These are phyloP conservation scores for Fusarium torreyae DNA, from an alignment of 2,329 filamentous ascomycete genomes.

Conservation along the genomic window DNA sequence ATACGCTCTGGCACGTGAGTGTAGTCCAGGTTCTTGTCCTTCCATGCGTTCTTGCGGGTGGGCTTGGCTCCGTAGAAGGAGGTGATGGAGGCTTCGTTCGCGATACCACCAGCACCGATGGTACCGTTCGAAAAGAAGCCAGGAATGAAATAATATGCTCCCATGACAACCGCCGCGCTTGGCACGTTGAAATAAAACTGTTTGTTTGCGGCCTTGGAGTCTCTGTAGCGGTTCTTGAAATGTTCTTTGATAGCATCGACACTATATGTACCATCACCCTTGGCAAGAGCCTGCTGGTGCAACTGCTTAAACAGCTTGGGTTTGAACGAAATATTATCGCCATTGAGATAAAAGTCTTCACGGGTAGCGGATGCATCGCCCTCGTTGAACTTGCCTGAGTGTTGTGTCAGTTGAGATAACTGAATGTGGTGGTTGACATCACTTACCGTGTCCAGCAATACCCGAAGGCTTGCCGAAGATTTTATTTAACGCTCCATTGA, in stretches of 20 bases:
- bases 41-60: constrained; percentile 22
- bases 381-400: constrained; percentile 32
- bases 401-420: background rate
- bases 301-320: constrained; percentile 25
- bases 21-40: constrained; percentile 24
- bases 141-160: constrained; percentile 34
- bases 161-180: constrained; percentile 28
- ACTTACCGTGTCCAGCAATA: constrained; percentile 25
- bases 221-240: constrained; percentile 32
- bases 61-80: constrained; percentile 37
- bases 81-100: constrained; percentile 33
- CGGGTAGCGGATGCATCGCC: constrained; percentile 36
- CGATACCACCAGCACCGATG: constrained; percentile 29
- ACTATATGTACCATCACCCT: constrained; percentile 32
- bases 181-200: constrained; percentile 36
- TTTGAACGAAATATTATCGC: constrained; percentile 32
- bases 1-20: constrained; percentile 34
- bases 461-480: constrained; percentile 36
- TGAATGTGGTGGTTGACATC: too few species aligned
- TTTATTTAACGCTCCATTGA: constrained; percentile 25
- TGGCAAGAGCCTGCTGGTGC: constrained; percentile 29
- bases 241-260: constrained; percentile 34
- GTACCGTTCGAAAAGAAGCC: constrained; percentile 39
- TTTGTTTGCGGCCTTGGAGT: constrained; percentile 28
- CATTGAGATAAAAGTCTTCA: constrained; percentile 31